Base-by-base conservation (phyloP, 495 filamentous ascomycete species). In the Trichoderma reesei region DNA sequence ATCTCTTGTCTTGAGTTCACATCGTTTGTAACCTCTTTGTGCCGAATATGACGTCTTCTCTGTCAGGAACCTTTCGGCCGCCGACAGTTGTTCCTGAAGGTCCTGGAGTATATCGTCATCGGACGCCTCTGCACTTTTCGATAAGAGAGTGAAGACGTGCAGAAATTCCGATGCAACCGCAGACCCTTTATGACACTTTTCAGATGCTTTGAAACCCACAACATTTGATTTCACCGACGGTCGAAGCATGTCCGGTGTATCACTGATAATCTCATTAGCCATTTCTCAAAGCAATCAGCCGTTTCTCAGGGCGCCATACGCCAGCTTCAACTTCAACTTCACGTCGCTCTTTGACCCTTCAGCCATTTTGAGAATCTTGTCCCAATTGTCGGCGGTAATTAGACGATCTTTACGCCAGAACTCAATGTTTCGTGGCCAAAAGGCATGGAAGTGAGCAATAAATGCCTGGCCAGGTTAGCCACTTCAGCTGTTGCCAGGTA, bases 391-490 rank as follows among this genome's bases (percentile, higher is more conserved):
- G 16, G 56, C 65, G 6, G 39, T 65, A 18, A 75, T 4, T 3
- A 59, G 42, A 37, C 67, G 66, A 18, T 63, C 69, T 18, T 65
- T 41, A 13, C 68, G 64, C 26, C 62, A 62, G 16, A 73, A 42
- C 37, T 67, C 64, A 11, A 70, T 34, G 10, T 62, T 42, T 5
- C 65, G 65, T 11, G 71, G 69, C 71, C 71, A 74, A 41, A 68
- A 72, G 39, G 72, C 69, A 41, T 63, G 68, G 62, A 74, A 74
- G 62, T 74, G 67, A 34, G 68, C 64, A 11, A 65, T 31, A 62
- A 73, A 72, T 20, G 62, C 66, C 71, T 74, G 48, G 38, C 41
- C 8, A 33, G 3, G 20, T 66, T 64, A 63, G 64, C 36, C 34
- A 14, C 14, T 0, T 14, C 0, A 41, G 38, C 2, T 62, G 0